phyloP scores from a whole-genome alignment of 23 red algal genomes.

The Gracilaria vermiculophylla region DNA sequence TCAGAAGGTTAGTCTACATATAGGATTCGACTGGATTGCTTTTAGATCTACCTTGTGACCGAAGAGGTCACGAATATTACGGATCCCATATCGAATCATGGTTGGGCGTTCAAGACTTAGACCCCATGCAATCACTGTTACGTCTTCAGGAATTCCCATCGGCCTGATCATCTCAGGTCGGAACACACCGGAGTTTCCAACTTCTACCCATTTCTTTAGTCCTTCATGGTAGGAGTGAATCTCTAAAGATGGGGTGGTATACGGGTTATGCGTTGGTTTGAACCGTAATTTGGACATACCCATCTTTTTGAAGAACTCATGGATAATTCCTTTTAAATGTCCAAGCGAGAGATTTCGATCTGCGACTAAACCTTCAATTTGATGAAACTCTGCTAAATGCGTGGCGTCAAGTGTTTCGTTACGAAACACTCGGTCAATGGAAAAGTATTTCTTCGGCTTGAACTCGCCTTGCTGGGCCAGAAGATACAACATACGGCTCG shows the following conservation, averaged over 20 bases:
- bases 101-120: constrained; percentile 94
- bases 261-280: constrained; percentile 98
- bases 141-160: constrained; percentile 90
- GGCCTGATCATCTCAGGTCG: constrained; percentile 97
- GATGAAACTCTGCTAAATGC: constrained; percentile 97
- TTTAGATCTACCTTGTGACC: constrained; percentile 92
- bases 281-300: constrained; percentile 93
- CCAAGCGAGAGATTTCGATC: constrained; percentile 83
- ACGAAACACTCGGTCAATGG: constrained; percentile 96
- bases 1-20: constrained; percentile 90
- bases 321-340: constrained; percentile 91
- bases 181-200: constrained; percentile 96
- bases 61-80: constrained; percentile 97
- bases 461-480: constrained; percentile 64
- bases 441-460: constrained; percentile 89
- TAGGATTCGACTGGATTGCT: constrained; percentile 86
- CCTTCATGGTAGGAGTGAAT: constrained; percentile 89
- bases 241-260: constrained; percentile 94
- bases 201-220: constrained; percentile 93
- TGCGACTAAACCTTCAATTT: constrained; percentile 95
- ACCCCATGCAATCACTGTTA: constrained; percentile 98
- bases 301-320: constrained; percentile 93
- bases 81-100: constrained; percentile 95
- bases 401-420: constrained; percentile 99
- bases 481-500: constrained; percentile 87